Base-by-base conservation (phyloP, 768 basidiomycete species). In the Psilocybe sp. region DNA sequence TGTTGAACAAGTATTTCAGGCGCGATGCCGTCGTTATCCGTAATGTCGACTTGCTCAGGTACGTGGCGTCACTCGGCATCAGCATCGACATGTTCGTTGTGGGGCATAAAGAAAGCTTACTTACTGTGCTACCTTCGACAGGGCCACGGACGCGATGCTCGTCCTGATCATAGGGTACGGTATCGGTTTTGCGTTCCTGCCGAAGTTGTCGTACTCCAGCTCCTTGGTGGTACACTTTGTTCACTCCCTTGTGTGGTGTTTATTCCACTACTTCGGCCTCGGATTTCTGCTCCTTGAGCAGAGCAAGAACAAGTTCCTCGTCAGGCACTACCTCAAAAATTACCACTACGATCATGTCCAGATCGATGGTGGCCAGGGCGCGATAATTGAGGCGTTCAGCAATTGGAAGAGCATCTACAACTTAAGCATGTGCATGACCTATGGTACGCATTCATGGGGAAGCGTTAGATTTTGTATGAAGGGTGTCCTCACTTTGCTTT, bases 401-500 rank as follows among this genome's bases (percentile, higher is more conserved):
- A 98, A 97, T 66, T 99, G 95, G 94, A 98, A 98, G 68, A 77
- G 77, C 4, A 76, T 92, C 20, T 98, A 95, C 65, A 98, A 98
- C 66, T 66, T 93, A 67, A 93, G 89, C 66, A 75, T 95, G 77
- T 87, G 85, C 66, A 97, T 98, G 94, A 95, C 89, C 4, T 98
- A 95, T 65, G 85, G 94, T 95, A 51, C 15, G 63, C 64, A 32
- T 40, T 35, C 11, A 45, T 31, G 18, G 40, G 14, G 40, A 5
- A 40, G 34, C 44, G 47, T 52, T 2, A 33, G 28, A 38, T 11
- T 6, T 13, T 3, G 32, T 49, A 8, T 14, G n/a, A 42, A 23
- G 14, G 50, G 41, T 50, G 33, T 11, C 5, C 10, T 36, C 36
- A 51, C 31, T 47, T 40, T 50, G 23, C 48, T 53, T 44, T 42